Evolutionary conservation across 2,329 filamentous ascomycete species (phyloP).

Genomic region (Talaromyces sp.): DNA sequence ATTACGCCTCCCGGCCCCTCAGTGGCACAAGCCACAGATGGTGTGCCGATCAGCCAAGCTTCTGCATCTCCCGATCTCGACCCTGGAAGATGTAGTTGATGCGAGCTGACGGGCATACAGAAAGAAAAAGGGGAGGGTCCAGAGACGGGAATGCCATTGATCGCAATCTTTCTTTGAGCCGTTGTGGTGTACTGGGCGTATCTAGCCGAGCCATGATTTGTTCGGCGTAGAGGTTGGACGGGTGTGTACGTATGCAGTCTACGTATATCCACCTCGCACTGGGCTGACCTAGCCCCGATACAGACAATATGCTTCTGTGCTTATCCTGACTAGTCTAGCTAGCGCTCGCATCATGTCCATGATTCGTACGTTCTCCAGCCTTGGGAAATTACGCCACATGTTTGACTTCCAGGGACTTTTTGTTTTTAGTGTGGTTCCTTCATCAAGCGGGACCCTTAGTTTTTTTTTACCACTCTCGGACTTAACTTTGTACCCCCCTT

Average conservation of each 20-base stretch:
- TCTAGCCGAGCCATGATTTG: slow-evolving; percentile 23
- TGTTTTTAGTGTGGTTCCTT: slow-evolving; percentile 11
- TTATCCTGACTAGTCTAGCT: slow-evolving; percentile 9
- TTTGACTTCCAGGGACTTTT: slow-evolving; percentile 13
- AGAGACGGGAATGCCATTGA: not conserved
- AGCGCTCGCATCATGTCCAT: slow-evolving; percentile 9
- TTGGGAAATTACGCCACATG: slow-evolving; percentile 20
- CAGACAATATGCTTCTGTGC: slow-evolving; percentile 11
- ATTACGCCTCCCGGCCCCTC: not conserved
- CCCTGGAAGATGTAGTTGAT: slow-evolving; percentile 9
- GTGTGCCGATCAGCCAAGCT: slow-evolving; percentile 24
- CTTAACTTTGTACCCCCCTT: too few species aligned
- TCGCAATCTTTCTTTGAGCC: not conserved
- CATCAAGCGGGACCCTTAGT: slow-evolving; percentile 10
- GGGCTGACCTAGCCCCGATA: slow-evolving; percentile 16
- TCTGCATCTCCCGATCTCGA: slow-evolving; percentile 15
- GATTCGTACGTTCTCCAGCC: slow-evolving; percentile 13
- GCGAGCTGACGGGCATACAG: slow-evolving; percentile 5
- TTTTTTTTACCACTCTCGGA: not conserved
- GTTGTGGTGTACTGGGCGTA: slow-evolving; percentile 8
- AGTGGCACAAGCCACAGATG: slow-evolving; percentile 4
- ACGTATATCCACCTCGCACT: slow-evolving; percentile 23
- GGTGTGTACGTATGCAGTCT: slow-evolving; percentile 28
- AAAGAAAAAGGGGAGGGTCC: not conserved
- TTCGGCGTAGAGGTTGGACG: slow-evolving; percentile 7